These are phyloP conservation scores for Aspergillus quadricinctus DNA, from an alignment of 2,329 filamentous ascomycete species.

Conservation along the genomic window DNA sequence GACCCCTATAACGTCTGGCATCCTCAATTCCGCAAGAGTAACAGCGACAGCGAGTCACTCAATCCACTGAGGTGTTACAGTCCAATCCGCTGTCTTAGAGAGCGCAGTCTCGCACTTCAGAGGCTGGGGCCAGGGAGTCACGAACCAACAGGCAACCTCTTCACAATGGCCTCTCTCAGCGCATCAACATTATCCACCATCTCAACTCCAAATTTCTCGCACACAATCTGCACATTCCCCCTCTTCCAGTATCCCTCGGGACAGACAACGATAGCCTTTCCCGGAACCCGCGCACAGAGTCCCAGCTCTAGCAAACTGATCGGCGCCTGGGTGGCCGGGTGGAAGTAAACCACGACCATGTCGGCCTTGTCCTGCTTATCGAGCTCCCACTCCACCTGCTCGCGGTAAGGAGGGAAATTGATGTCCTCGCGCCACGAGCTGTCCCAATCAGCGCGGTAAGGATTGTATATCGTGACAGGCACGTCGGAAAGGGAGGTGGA, in stretches of 20 bases:
- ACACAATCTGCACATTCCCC: constrained; percentile 11
- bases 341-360: constrained; percentile 8
- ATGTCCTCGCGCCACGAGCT: constrained; percentile 7
- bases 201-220: constrained; percentile 6
- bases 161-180: constrained; percentile 4
- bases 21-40: too few species aligned
- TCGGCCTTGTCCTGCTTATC: constrained; percentile 5
- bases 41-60: too few species aligned
- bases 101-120: too few species aligned
- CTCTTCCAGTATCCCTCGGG: constrained; percentile 12
- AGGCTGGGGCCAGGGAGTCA: too few species aligned
- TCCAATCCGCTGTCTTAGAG: too few species aligned
- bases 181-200: constrained; percentile 5
- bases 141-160: too few species aligned
- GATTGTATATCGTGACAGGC: constrained; percentile 4
- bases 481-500: not conserved
- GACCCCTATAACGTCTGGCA: too few species aligned
- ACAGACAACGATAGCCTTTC: constrained; percentile 8
- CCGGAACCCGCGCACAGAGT: constrained; percentile 3
- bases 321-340: constrained; percentile 7
- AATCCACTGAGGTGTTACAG: too few species aligned
- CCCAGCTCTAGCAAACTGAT: constrained; percentile 9
- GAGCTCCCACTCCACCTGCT: constrained; percentile 9
- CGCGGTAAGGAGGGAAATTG: constrained; percentile 1
- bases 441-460: constrained; percentile 6